These are phyloP conservation scores for Mollisiaceae sp. DNA, from an alignment of 2,329 filamentous ascomycete species.

Conservation along the genomic window DNA sequence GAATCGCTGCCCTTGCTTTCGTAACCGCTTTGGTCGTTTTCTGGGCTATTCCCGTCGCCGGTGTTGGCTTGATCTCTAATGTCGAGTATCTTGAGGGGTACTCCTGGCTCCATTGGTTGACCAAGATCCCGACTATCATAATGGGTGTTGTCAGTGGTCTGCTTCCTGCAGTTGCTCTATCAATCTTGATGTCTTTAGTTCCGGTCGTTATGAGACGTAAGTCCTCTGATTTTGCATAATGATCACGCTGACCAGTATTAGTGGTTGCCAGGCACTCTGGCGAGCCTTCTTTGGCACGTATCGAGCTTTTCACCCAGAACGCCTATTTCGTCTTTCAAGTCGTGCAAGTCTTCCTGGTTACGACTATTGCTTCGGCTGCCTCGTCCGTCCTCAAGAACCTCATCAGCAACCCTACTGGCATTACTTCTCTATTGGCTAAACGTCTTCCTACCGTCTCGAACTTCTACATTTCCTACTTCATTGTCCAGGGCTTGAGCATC, in stretches of 20 bases:
- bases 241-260: conserved; percentile 41
- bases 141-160: conserved; percentile 85
- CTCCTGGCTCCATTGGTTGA: conserved; percentile 75
- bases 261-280: conserved; percentile 81
- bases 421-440: conserved; percentile 69
- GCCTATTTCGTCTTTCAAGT: conserved; percentile 68
- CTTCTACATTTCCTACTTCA: conserved; percentile 94
- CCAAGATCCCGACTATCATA: conserved; percentile 70
- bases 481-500: conserved; percentile 86
- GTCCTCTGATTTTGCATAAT: conserved; percentile 37
- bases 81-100: conserved; percentile 71
- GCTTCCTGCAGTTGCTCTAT: conserved; percentile 77
- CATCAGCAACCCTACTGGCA: conserved; percentile 62
- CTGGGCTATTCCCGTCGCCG: conserved; percentile 77
- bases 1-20: conserved; percentile 71
- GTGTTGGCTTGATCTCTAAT: conserved; percentile 87
- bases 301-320: conserved; percentile 79
- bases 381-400: conserved; percentile 70
- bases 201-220: conserved; percentile 80
- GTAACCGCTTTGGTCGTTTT: conserved; percentile 83
- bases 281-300: conserved; percentile 76
- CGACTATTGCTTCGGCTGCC: conserved; percentile 71
- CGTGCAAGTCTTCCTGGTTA: conserved; percentile 71
- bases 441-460: conserved; percentile 86
- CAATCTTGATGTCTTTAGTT: conserved; percentile 84